A percentile compares a stretch with the other conserved stretches of the same genome.
phyloP scores from a whole-genome alignment of 257 asterid species.

The Gentiana macrophylla region DNA sequence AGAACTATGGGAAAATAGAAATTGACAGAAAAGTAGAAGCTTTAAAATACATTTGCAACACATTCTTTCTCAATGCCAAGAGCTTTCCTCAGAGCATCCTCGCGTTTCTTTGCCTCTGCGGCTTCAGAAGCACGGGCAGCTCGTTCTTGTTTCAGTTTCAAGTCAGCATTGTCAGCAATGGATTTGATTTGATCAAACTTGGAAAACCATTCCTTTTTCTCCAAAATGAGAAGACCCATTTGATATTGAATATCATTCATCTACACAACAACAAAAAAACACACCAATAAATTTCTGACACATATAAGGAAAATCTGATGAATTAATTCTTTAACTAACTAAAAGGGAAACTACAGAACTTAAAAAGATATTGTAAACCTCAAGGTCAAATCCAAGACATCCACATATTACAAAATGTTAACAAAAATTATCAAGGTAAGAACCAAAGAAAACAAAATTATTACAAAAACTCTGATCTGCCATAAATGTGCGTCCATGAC shows the following conservation, averaged over 20 bases:
- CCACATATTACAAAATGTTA: too few relatives aligned
- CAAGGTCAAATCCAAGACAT: background rate
- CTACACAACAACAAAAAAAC: constrained; percentile 19
- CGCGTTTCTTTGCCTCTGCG: constrained; percentile 64
- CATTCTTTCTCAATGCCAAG: constrained; percentile 94
- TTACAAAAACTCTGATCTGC: background rate
- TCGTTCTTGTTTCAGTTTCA: constrained; percentile 41
- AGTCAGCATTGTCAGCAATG: constrained; percentile 55
- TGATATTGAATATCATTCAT: constrained; percentile 82
- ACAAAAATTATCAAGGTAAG: background rate
- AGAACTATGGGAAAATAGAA: constrained; percentile 1
- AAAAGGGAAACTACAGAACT: background rate
- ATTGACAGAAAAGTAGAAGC: constrained; percentile 1
- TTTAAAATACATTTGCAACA: constrained; percentile 53
- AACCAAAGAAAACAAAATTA: background rate
- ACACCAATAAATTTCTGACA: background rate
- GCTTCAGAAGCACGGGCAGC: constrained; percentile 57
- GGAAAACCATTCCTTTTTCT: constrained; percentile 72
- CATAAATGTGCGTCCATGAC: background rate
- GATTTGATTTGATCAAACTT: constrained; percentile 60
- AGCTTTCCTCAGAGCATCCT: constrained; percentile 75
- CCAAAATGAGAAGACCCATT: constrained; percentile 91
- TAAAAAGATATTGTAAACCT: background rate
- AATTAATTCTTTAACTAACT: background rate
- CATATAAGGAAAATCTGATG: background rate